Conservation (phyloP, 1,284 basidiomycete species). For the Kalmanozyma brasiliensis region DNA sequence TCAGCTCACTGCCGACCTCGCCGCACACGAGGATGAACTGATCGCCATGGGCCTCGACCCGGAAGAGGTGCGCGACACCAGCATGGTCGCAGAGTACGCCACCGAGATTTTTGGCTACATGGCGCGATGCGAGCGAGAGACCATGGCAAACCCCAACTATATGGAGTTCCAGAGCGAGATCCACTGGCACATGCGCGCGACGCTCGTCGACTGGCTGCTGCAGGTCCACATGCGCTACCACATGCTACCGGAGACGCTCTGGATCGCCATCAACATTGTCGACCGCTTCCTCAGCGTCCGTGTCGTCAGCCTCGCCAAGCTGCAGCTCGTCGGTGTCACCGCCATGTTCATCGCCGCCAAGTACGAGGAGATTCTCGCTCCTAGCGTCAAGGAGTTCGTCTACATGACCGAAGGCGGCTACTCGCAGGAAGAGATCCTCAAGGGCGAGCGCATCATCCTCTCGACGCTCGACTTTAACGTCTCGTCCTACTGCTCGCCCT, state of each 20-base stretch:
- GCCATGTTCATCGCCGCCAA: slow-evolving; percentile 77
- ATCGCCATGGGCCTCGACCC: slow-evolving; percentile 64
- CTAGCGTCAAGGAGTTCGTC: slow-evolving; percentile 67
- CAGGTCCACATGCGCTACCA: slow-evolving; percentile 77
- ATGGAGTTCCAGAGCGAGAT: slow-evolving; percentile 95
- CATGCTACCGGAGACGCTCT: slow-evolving; percentile 77
- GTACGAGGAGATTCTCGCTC: slow-evolving; percentile 70
- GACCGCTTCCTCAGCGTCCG: slow-evolving; percentile 76
- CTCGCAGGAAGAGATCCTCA: slow-evolving; percentile 85
- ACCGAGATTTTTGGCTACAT: slow-evolving; percentile 98
- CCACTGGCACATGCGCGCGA: slow-evolving; percentile 75
- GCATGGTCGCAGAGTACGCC: slow-evolving; percentile 98
- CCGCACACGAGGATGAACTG: slow-evolving; percentile 64
- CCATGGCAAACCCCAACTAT: slow-evolving; percentile 93
- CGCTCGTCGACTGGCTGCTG: slow-evolving; percentile 72
- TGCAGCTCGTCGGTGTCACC: slow-evolving; percentile 76
- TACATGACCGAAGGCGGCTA: slow-evolving; percentile 89
- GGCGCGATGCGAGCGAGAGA: slow-evolving; percentile 76
- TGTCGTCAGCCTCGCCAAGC: slow-evolving; percentile 75
- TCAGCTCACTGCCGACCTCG: slow-evolving; percentile 54
- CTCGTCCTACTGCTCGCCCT: slow-evolving; percentile 97
- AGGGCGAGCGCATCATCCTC: slow-evolving; percentile 92
- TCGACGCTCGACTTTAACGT: slow-evolving; percentile 90
- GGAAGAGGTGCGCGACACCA: slow-evolving; percentile 84
- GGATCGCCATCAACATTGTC: slow-evolving; percentile 76